These are phyloP conservation scores for Plenodomus lindquistii DNA, from an alignment of 2,329 filamentous ascomycete species.

Conservation along the genomic window DNA sequence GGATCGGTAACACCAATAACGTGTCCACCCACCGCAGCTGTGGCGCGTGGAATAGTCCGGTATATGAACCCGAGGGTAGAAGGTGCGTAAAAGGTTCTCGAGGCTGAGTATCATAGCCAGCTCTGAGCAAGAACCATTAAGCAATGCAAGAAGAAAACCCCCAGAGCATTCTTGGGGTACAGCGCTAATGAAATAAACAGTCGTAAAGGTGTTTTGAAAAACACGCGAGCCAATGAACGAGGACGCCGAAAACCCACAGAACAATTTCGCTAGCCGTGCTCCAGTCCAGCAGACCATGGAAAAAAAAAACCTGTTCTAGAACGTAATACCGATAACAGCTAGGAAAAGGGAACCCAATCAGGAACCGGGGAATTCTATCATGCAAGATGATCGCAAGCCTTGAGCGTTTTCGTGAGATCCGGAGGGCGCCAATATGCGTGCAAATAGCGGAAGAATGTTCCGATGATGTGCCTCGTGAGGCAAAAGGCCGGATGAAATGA, in stretches of 20 bases:
- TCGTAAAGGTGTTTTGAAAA: constrained; percentile 23
- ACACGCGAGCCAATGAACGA: not conserved
- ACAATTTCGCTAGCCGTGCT: constrained; percentile 39
- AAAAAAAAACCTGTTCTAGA: constrained; percentile 37
- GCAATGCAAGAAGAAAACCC: constrained; percentile 24
- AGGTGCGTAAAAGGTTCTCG: constrained; percentile 2
- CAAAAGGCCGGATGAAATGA: constrained; percentile 18
- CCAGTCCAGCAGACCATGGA: constrained; percentile 23
- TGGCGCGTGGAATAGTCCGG: not conserved
- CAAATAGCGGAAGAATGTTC: constrained; percentile 41
- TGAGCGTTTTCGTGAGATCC: constrained; percentile 44
- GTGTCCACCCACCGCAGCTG: not conserved
- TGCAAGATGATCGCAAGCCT: constrained; percentile 43
- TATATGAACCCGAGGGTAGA: not conserved
- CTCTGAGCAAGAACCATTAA: constrained; percentile 36
- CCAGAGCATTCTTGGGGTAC: constrained; percentile 30
- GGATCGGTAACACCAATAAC: not conserved
- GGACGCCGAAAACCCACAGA: constrained; percentile 35
- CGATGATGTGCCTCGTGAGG: constrained; percentile 19
- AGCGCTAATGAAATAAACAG: constrained; percentile 29
- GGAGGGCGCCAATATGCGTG: constrained; percentile 40
- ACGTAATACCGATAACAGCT: constrained; percentile 27
- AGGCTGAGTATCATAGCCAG: constrained; percentile 20
- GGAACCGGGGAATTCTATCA: constrained; percentile 42
- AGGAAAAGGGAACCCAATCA: constrained; percentile 29